Conservation (phyloP, 305 asterid genomes). For the Fraxinus angustifolia region DNA sequence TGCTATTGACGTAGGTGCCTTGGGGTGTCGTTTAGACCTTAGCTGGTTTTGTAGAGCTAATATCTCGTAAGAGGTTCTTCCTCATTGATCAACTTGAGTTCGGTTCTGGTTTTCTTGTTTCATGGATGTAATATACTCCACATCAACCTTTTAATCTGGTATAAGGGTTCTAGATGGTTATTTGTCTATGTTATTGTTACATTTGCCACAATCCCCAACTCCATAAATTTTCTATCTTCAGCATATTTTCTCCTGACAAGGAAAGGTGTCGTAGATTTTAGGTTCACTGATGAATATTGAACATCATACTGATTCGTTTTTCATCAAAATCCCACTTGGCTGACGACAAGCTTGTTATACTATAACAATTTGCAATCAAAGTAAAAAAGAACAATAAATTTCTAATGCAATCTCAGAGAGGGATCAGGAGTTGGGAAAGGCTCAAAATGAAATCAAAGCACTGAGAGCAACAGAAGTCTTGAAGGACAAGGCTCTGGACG, state of each 20-base stretch:
- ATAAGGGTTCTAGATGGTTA: background rate
- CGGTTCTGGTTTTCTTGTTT: background rate
- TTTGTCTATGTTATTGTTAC: background rate
- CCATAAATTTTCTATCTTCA: background rate
- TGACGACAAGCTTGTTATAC: background rate
- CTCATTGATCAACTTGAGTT: background rate
- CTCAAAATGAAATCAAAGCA: slow-evolving; percentile 72
- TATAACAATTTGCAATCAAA: background rate
- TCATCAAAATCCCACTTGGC: background rate
- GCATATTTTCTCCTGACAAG: background rate
- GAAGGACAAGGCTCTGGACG: slow-evolving; percentile 84
- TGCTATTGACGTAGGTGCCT: background rate
- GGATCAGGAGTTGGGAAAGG: slow-evolving; percentile 62
- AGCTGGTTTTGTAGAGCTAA: background rate
- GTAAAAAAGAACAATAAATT: background rate
- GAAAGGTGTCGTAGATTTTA: background rate
- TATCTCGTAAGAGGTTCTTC: background rate
- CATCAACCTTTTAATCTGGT: background rate
- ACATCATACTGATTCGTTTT: background rate
- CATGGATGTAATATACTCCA: background rate
- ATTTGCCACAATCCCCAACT: background rate
- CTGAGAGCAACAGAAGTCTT: slow-evolving; percentile 55
- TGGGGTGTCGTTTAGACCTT: background rate
- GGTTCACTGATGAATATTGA: background rate
- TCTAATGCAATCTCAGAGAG: slow-evolving; percentile 45